A percentile compares a stretch with the other conserved stretches of the same genome.
These are phyloP conservation scores for Colletotrichum ledebouriae DNA, from an alignment of 2,329 filamentous ascomycete genomes.

Conservation along the genomic window DNA sequence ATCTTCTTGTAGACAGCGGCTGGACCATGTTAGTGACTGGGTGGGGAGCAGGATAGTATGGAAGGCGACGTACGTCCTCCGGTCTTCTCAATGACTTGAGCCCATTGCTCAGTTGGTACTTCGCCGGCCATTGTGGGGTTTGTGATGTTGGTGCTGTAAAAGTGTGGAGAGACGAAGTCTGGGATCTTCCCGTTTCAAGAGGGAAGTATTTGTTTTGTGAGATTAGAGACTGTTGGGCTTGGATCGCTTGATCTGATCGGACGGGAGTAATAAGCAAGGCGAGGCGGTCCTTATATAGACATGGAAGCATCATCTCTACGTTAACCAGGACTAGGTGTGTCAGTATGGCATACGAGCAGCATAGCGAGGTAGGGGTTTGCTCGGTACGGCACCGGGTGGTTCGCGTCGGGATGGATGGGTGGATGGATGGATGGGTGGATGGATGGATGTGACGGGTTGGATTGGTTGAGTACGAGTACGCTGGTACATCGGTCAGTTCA, in stretches of 20 bases:
- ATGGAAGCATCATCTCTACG: conserved; percentile 28
- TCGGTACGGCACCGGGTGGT: conserved; percentile 18
- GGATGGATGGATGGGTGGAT: conserved; percentile 15
- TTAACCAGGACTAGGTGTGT: conserved; percentile 19
- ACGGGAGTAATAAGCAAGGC: conserved; percentile 17
- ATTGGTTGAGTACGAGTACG: conserved; percentile 18
- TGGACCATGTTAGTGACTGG: conserved; percentile 47
- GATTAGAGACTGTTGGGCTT: conserved; percentile 31
- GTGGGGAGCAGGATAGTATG: not conserved
- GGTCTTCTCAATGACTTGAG: conserved; percentile 87
- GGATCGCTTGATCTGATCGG: conserved; percentile 33
- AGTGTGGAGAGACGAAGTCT: conserved; percentile 9
- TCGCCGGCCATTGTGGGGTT: conserved; percentile 32
- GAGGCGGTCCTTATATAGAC: conserved; percentile 36
- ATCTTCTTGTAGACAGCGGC: conserved; percentile 83
- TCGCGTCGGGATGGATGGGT: conserved; percentile 24
- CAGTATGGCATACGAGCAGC: conserved; percentile 26
- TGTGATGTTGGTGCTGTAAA: not conserved
- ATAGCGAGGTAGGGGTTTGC: conserved; percentile 4
- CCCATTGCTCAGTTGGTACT: conserved; percentile 88
- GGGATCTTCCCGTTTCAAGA: conserved; percentile 13
- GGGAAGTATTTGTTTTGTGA: conserved; percentile 25
- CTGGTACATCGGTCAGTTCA: conserved; percentile 18
- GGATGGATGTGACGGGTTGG: not conserved
- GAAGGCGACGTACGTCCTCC: conserved; percentile 71